These are phyloP conservation scores for Verticillium klebahnii DNA, from an alignment of 2,329 filamentous ascomycete species.

Conservation along the genomic window DNA sequence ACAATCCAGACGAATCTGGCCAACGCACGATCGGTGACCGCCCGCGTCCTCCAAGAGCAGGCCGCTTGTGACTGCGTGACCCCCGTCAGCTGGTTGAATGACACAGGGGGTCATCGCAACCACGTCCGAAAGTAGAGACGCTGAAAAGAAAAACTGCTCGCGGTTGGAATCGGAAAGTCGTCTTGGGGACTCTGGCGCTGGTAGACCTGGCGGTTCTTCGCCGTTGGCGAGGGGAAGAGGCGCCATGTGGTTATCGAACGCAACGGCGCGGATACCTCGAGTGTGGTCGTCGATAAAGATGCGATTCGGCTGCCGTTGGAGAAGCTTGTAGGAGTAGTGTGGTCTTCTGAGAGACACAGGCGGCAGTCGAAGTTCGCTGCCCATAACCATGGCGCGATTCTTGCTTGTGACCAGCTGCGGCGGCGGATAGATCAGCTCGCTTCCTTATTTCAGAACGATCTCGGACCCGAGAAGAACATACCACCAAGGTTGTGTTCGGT, in stretches of 20 bases:
- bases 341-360: background rate
- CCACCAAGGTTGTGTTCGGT: background rate
- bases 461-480: background rate
- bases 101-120: background rate
- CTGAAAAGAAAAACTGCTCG: background rate
- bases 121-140: background rate
- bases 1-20: background rate
- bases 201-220: background rate
- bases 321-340: background rate
- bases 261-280: background rate
- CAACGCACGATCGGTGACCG: background rate
- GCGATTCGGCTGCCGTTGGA: background rate
- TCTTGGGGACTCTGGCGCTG: background rate
- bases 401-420: background rate
- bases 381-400: background rate
- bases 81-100: background rate
- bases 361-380: background rate
- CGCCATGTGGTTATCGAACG: background rate
- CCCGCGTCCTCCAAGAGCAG: background rate
- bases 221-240: background rate
- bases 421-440: background rate
- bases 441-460: background rate
- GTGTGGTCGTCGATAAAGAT: background rate
- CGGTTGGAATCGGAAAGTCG: background rate
- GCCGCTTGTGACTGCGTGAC: background rate